Conservation (phyloP, 2,329 filamentous ascomycete genomes). For the Penicillium expansum region DNA sequence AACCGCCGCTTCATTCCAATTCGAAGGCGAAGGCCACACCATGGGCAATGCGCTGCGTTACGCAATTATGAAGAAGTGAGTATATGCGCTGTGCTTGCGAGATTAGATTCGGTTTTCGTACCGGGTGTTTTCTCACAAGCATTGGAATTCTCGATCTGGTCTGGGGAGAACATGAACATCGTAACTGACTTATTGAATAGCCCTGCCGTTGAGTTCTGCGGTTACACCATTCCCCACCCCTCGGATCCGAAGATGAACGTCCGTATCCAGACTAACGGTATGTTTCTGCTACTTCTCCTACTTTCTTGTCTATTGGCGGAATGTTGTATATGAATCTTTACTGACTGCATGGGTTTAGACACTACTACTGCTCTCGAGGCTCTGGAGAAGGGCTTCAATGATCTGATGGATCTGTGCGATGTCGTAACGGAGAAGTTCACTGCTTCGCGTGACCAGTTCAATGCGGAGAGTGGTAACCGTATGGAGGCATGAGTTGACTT, state of each 20-base stretch:
- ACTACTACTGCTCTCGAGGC: slow-evolving; percentile 78
- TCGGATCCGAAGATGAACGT: slow-evolving; percentile 96
- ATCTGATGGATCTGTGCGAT: slow-evolving; percentile 89
- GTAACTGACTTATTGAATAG: slow-evolving; percentile 47
- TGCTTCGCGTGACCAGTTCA: slow-evolving; percentile 62
- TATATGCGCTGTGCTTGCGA: slow-evolving; percentile 4
- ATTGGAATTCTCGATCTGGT: neutral
- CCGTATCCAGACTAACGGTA: slow-evolving; percentile 94
- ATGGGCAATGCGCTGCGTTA: slow-evolving; percentile 91
- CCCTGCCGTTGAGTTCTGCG: slow-evolving; percentile 95
- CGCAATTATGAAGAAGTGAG: slow-evolving; percentile 98
- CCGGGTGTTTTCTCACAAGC: neutral
- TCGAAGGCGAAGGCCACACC: slow-evolving; percentile 90
- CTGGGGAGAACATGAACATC: neutral
- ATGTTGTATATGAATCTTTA: neutral
- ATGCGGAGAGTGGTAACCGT: slow-evolving; percentile 35
- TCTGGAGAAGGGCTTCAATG: slow-evolving; percentile 82
- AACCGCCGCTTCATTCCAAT: slow-evolving; percentile 91
- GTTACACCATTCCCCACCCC: slow-evolving; percentile 95
- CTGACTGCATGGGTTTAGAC: slow-evolving; percentile 51
- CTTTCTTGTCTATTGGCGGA: neutral
- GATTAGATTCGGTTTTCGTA: neutral
- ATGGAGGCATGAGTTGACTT: slow-evolving; percentile 30
- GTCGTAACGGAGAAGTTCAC: slow-evolving; percentile 90
- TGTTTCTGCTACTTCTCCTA: slow-evolving; percentile 33